Evolutionary conservation across 176 grass and related monocot species (phyloP).

Genomic region (Alloteropsis semialata): DNA sequence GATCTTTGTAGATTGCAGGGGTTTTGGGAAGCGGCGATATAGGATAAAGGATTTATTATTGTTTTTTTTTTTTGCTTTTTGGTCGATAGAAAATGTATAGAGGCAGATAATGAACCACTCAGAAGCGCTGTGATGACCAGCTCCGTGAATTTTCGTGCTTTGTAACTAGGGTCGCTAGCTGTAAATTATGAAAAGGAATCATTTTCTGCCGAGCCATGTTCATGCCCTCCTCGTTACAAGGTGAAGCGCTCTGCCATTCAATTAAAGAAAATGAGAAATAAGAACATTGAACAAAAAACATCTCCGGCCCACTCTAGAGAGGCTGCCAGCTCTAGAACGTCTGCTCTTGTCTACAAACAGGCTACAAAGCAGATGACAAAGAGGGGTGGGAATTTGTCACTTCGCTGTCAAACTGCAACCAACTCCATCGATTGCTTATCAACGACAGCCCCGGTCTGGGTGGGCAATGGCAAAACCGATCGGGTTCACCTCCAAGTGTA

Average conservation of each 20-base stretch:
- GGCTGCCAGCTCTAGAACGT: too few relatives aligned
- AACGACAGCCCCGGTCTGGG: too few relatives aligned
- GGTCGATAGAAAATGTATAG: not conserved
- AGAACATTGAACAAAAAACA: not conserved
- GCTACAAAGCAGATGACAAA: too few relatives aligned
- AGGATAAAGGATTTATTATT: conserved; percentile 22
- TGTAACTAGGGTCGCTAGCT: not conserved
- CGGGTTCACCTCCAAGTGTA: too few relatives aligned
- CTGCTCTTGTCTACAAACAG: too few relatives aligned
- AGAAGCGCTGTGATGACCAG: not conserved
- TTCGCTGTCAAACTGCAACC: too few relatives aligned
- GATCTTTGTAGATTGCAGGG: conserved; percentile 26
- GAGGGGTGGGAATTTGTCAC: too few relatives aligned
- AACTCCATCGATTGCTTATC: too few relatives aligned
- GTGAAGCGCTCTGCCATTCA: not conserved
- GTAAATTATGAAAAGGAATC: not conserved
- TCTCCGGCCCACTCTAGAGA: too few relatives aligned
- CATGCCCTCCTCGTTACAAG: not conserved
- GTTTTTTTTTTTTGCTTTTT: not conserved
- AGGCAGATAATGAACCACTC: not conserved
- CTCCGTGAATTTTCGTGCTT: not conserved
- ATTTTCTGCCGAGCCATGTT: not conserved
- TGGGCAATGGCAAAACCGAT: too few relatives aligned
- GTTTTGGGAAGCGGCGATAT: conserved; percentile 22
- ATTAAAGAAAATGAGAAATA: not conserved